Evolutionary conservation across 148 eudicot genomes (phyloP), one percentile per base, ranked within the genome.

Genomic region (Arctostaphylos glauca): DNA sequence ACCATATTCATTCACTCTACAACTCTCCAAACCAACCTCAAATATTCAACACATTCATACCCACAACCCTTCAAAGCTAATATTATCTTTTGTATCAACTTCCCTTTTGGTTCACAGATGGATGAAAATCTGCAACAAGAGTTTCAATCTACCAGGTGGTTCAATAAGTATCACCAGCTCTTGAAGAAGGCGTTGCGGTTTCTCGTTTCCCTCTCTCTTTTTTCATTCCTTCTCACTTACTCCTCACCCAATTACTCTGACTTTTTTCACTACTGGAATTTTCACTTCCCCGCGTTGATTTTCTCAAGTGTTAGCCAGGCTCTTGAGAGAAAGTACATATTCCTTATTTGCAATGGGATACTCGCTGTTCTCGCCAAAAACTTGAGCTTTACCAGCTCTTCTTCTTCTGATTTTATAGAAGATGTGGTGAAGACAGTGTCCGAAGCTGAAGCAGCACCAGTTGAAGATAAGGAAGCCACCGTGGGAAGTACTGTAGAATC

Each of bases 301-400:
- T 53, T 81, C 13, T 77, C 86, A 1, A 47, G 82, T 21, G 47
- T 85, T 12, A 74, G 79, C 74, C 87, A 49, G 38, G 74, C 80
- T 10, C 59, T 84, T 38, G 81, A 86, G 78, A 84, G 85, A 81
- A 89, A 82, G 53, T 85, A 79, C 85, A 81, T 87, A 84, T 89
- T 89, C 82, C 86, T 89, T 60, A 84, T 89, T 80, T 89, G 91
- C 84, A 89, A 89, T 23, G 86, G 83, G 1, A 87, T 89, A 60
- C 83, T 89, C 13, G 81, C 81, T 46, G 41, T 89, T 50, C 84
- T 89, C 2, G 86, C 55, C 18, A 76, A 78, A 23, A 74, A 38
- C 77, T 66, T 88, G 31, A 70, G 81, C 38, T 82, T 66, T 5
- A 16, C 58, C 54, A 13, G 56, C 49, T 72, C 83, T 80, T 16